Conservation (phyloP, 768 basidiomycete species). For the Terana coerulea region DNA sequence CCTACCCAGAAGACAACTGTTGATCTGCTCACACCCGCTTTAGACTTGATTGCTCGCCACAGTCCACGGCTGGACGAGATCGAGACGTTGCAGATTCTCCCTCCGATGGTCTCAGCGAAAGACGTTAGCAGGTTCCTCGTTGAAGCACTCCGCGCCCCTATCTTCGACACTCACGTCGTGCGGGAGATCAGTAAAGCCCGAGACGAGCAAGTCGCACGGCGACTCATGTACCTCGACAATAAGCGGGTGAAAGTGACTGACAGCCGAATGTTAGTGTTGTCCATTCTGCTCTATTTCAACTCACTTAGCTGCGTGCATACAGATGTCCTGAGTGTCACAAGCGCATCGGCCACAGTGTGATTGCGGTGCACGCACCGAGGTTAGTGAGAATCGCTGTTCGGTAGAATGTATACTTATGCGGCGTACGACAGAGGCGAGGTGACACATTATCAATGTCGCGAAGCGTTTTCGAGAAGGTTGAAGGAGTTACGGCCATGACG, state of each 20-base stretch:
- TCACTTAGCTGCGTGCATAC: neutral
- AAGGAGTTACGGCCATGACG: no score
- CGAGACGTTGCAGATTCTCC: constrained; percentile 81
- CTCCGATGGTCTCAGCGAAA: constrained; percentile 82
- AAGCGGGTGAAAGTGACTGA: constrained; percentile 88
- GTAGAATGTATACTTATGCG: neutral
- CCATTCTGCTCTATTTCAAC: neutral
- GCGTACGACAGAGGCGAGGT: constrained; percentile 73
- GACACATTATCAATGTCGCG: constrained; percentile 94
- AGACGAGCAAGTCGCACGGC: constrained; percentile 70
- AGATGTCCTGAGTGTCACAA: constrained; percentile 98
- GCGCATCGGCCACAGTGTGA: constrained; percentile 86
- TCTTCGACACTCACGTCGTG: constrained; percentile 67
- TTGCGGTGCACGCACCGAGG: constrained; percentile 90
- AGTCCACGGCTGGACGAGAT: constrained; percentile 77
- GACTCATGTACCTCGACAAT: constrained; percentile 71
- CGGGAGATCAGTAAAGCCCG: constrained; percentile 70
- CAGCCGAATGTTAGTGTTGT: constrained; percentile 74
- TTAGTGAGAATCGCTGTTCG: constrained; percentile 30
- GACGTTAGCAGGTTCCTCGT: constrained; percentile 78
- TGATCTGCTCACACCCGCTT: constrained; percentile 73
- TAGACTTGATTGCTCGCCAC: constrained; percentile 85
- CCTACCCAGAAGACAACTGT: constrained; percentile 64
- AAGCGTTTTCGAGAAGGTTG: constrained; percentile 63
- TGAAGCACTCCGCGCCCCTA: constrained; percentile 60